These are phyloP conservation scores for Coniochaeta ligniaria DNA, from an alignment of 2,329 filamentous ascomycete genomes.

Conservation along the genomic window DNA sequence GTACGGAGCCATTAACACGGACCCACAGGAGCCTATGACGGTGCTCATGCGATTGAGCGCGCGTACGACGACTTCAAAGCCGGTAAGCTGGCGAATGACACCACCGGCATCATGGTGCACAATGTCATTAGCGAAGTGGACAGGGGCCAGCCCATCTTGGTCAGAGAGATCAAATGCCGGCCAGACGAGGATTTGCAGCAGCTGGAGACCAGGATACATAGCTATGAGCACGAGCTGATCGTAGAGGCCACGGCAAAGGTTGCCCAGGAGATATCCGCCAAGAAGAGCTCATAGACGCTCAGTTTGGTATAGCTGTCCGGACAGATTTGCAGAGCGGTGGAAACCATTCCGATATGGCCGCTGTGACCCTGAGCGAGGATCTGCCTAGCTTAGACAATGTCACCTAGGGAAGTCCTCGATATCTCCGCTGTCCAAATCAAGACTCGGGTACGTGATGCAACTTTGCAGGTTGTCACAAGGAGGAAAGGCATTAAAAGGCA, in stretches of 20 bases:
- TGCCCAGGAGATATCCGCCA: conserved; percentile 25
- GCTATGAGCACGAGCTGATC: conserved; percentile 69
- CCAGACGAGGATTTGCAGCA: conserved; percentile 57
- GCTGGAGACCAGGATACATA: conserved; percentile 68
- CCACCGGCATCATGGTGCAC: conserved; percentile 85
- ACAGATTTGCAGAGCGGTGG: too few relatives aligned
- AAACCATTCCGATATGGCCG: background rate
- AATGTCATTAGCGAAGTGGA: conserved; percentile 78
- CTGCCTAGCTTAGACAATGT: background rate
- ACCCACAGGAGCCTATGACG: conserved; percentile 63
- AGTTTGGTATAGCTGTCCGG: background rate
- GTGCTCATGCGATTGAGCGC: conserved; percentile 68
- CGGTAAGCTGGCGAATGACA: conserved; percentile 55
- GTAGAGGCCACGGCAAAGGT: conserved; percentile 61
- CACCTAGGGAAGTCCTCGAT: background rate
- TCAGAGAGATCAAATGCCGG: conserved; percentile 59
- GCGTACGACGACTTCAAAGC: conserved; percentile 66
- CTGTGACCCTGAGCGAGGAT: background rate
- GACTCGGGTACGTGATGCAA: background rate
- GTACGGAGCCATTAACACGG: background rate
- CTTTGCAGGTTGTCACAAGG: background rate
- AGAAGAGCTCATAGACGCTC: background rate
- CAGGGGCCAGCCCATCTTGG: conserved; percentile 65
- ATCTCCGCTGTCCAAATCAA: background rate
- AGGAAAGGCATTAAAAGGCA: background rate